Evolutionary conservation across 768 basidiomycete genomes (phyloP), one percentile per base, ranked within the genome.

Genomic region (Pleurotus cornucopiae): DNA sequence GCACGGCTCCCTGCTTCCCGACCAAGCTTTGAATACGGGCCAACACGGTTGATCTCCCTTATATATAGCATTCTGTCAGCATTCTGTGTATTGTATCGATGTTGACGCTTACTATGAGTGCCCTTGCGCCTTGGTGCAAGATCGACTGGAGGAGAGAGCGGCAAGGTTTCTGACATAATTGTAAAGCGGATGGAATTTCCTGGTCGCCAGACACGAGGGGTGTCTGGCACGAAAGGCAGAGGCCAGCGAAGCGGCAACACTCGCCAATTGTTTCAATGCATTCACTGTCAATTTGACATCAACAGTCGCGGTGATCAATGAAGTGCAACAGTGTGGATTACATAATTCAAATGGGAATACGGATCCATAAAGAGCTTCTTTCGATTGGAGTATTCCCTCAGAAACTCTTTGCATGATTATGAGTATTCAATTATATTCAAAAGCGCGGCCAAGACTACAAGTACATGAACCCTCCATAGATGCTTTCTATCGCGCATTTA

Each of bases 1-100:
- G 25, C 41, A 68, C 51, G 34, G 59, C 66, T 7, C 71, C 66
- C 13, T 71, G 65, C 23, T 68, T 61, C 5, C 82, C 80, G 58
- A 85, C 75, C 30, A 84, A 66, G 9, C 76, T 74, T 52, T 84
- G 83, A 30, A 84, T 62, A 45, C 81, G 78, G 26, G 81, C 70
- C 26, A 83, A 63, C 21, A 83, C 74, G 46, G 72, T 71, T 26
- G 69, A 71, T 34, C 59, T 74, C 71, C 54, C 69, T 64, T 69
- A 23, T 34, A 34, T 34, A 25, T 25, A 25, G 23, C 23, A 25
- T 11, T 34, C 9, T 34, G 11, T 34, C 2, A 34, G 30, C 30
- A 34, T 34, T 34, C 30, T 11, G 30, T 11, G 11, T 34, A 11
- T 34, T 34, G 30, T 11, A 34, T 2, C 11, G 30, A 34, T 34